Evolutionary conservation across 768 basidiomycete species (phyloP).

Genomic region (Aureoboletus auriporus): DNA sequence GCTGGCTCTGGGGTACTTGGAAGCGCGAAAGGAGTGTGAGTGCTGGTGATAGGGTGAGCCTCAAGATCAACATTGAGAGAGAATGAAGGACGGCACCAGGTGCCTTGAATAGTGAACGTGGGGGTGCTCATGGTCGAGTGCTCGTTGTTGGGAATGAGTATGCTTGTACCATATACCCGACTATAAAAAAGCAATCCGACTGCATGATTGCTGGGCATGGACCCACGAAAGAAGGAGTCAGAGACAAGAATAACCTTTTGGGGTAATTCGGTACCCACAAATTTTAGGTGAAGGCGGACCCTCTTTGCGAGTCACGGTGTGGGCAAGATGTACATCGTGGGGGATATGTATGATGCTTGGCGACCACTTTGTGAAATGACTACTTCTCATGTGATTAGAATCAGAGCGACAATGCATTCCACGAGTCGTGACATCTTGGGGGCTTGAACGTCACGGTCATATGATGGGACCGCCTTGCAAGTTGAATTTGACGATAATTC

Average conservation of each 20-base stretch:
- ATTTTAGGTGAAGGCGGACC: too few relatives aligned
- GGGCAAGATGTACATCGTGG: too few relatives aligned
- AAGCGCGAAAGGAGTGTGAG: constrained; percentile 1
- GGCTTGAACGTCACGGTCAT: too few relatives aligned
- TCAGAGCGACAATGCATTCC: too few relatives aligned
- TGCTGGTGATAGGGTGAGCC: constrained; percentile 12
- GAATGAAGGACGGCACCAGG: constrained; percentile 11
- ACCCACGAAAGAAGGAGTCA: background rate
- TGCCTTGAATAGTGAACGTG: constrained; percentile 9
- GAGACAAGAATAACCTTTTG: constrained; percentile 1
- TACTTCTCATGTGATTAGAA: too few relatives aligned
- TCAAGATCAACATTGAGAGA: constrained; percentile 10
- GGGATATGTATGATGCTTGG: too few relatives aligned
- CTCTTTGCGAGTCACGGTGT: too few relatives aligned
- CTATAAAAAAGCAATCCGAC: background rate
- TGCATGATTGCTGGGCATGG: background rate
- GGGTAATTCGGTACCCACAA: background rate
- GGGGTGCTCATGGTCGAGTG: constrained; percentile 2
- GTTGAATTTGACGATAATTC: too few relatives aligned
- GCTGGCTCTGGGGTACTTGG: constrained; percentile 6
- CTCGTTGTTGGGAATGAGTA: background rate
- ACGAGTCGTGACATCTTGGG: too few relatives aligned
- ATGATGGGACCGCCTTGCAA: too few relatives aligned
- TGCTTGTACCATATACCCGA: constrained; percentile 1
- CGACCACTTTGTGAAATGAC: too few relatives aligned